Conservation (phyloP, 2,329 filamentous ascomycete species). For the Exophiala calicioides region DNA sequence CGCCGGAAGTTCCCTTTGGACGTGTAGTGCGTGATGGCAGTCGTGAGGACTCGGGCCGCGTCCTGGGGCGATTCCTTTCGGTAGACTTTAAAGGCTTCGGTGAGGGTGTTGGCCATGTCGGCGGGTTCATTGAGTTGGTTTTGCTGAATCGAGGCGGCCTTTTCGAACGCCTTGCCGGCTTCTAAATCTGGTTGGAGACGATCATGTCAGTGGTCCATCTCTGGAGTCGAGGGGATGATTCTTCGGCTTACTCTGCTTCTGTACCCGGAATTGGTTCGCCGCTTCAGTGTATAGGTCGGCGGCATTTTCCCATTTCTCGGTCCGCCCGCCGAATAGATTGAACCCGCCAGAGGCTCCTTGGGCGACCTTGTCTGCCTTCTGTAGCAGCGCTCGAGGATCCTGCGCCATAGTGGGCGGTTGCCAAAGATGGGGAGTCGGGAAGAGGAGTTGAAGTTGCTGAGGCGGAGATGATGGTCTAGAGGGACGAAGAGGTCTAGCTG, state of each 20-base stretch:
- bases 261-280: constrained; percentile 86
- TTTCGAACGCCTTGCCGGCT: constrained; percentile 83
- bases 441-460: background rate
- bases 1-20: constrained; percentile 86
- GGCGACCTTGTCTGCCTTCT: constrained; percentile 85
- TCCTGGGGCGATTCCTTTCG: constrained; percentile 80
- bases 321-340: constrained; percentile 80
- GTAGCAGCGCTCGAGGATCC: constrained; percentile 75
- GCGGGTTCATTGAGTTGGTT: constrained; percentile 85
- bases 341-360: constrained; percentile 76
- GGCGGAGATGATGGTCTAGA: background rate
- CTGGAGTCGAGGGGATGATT: constrained; percentile 12
- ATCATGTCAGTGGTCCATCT: constrained; percentile 1
- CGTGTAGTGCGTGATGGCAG: constrained; percentile 83
- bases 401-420: constrained; percentile 67
- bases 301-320: constrained; percentile 87
- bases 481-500: background rate
- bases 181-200: constrained; percentile 64
- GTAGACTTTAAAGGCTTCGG: constrained; percentile 95
- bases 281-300: constrained; percentile 85
- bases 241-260: constrained; percentile 69
- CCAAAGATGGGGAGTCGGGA: too few species aligned
- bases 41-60: constrained; percentile 75
- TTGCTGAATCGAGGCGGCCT: constrained; percentile 77
- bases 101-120: constrained; percentile 83